Base-by-base conservation (phyloP, 2,329 filamentous ascomycete species). In the Passalora sequoiae region DNA sequence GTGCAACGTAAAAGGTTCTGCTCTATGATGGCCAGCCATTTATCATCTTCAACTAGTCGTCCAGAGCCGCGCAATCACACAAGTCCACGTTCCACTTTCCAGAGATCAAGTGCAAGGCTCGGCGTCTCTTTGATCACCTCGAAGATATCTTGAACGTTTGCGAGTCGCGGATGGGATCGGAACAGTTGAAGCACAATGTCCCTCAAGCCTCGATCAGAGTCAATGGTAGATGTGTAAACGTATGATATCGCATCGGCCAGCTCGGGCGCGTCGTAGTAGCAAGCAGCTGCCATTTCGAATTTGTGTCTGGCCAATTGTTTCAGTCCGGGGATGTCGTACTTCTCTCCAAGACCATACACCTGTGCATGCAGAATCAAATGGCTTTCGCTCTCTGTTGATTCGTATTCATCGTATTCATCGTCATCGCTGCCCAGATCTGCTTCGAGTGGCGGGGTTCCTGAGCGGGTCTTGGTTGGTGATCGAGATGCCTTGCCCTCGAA, bases 261-360 rank as follows among this genome's bases (percentile, higher is more conserved):
- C 41, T 74, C 71, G 5, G 65, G 57, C 42, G 66, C 68, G 43
- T 64, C 60, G 53, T 68, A 65, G 50, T 72, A 68, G 50, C 64
- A 62, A 15, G 68, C 64, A 40, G 71, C 58, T 35, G 71, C 66
- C 44, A 66, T 60, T 29, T 69, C 65, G 52, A 73, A 74, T 52
- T 74, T 74, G 36, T 57, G 61, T 43, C 61, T 62, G 27, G 71
- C 66, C 20, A 74, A 61, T 6, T 61, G 54, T 57, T 74, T 74
- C 29, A 74, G 59, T 22, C 68, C 66, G 19, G 65, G 58, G 38
- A 74, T 71, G 49, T 69, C 70, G 55, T 73, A 74, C 62, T 74
- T 74, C 56, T 74, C 71, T 7, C 69, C 71, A 17, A 74, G 64
- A 24, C 70, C 69, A 54, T 74, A 74, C 28, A 74, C 67, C 40